Evolutionary conservation across 352 stramenopile genomes (phyloP).

Genomic region (Phytopythium mirpurense): DNA sequence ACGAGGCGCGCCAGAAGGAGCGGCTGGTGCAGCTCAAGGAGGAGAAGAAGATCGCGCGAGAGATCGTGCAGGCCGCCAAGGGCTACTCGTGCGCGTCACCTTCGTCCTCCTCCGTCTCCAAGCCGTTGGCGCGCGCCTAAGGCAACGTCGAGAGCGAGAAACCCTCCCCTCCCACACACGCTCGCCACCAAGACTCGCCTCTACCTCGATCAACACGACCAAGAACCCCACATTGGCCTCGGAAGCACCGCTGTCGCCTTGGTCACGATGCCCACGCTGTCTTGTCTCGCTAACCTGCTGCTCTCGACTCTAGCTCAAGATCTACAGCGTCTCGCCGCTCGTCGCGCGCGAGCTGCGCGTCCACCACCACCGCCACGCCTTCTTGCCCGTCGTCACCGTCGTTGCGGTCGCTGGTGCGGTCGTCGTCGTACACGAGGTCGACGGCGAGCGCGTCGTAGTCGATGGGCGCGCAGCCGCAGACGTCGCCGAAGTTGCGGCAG

Average conservation of each 20-base stretch:
- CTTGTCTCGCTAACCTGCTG: background rate
- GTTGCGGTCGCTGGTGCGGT: background rate
- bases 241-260: background rate
- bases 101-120: constrained; percentile 3
- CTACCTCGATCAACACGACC: constrained; percentile 3
- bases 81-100: constrained; percentile 47
- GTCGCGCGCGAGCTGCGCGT: background rate
- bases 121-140: background rate
- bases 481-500: constrained; percentile 47
- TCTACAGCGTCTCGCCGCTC: background rate
- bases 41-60: constrained; percentile 79
- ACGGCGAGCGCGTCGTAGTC: constrained; percentile 5
- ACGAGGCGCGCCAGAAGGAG: constrained; percentile 75
- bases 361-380: background rate
- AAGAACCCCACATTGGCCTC: background rate
- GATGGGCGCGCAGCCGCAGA: constrained; percentile 20
- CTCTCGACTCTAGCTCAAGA: background rate
- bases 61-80: constrained; percentile 81
- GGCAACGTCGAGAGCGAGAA: too few relatives aligned
- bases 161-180: too few relatives aligned
- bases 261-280: background rate
- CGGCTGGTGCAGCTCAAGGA: constrained; percentile 86
- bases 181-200: too few relatives aligned
- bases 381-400: background rate
- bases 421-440: background rate